Conservation (phyloP, 768 basidiomycete genomes). For the Collybiopsis luxurians region DNA sequence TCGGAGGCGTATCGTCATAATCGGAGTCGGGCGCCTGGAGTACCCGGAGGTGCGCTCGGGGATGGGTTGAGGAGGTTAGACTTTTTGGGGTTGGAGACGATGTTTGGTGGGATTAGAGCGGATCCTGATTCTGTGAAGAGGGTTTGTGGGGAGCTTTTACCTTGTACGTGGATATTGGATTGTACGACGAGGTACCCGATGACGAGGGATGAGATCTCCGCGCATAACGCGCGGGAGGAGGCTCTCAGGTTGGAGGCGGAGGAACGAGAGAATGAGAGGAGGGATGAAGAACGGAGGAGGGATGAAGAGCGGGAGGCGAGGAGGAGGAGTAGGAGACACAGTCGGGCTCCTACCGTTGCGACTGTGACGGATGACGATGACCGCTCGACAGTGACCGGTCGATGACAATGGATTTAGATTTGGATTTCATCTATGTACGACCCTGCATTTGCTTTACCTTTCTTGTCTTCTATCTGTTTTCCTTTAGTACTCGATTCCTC, state of each 20-base stretch:
- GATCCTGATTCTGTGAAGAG: slow-evolving; percentile 43
- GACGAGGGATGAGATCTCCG: neutral
- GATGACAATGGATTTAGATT: too few species aligned
- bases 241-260: neutral
- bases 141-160: slow-evolving; percentile 27
- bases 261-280: neutral
- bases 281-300: neutral
- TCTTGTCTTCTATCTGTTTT: neutral
- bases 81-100: slow-evolving; percentile 55
- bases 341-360: neutral
- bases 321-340: neutral
- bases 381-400: neutral
- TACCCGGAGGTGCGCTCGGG: slow-evolving; percentile 67
- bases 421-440: neutral
- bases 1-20: slow-evolving; percentile 60
- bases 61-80: slow-evolving; percentile 65
- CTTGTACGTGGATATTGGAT: slow-evolving; percentile 4
- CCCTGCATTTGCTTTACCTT: neutral
- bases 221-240: neutral
- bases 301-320: neutral
- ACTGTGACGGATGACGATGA: slow-evolving; percentile 6
- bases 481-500: neutral
- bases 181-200: slow-evolving; percentile 4
- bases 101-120: slow-evolving; percentile 59
- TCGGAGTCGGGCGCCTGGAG: slow-evolving; percentile 58